phyloP scores from a whole-genome alignment of 2,329 filamentous ascomycete species.

The Colletotrichum sp. region DNA sequence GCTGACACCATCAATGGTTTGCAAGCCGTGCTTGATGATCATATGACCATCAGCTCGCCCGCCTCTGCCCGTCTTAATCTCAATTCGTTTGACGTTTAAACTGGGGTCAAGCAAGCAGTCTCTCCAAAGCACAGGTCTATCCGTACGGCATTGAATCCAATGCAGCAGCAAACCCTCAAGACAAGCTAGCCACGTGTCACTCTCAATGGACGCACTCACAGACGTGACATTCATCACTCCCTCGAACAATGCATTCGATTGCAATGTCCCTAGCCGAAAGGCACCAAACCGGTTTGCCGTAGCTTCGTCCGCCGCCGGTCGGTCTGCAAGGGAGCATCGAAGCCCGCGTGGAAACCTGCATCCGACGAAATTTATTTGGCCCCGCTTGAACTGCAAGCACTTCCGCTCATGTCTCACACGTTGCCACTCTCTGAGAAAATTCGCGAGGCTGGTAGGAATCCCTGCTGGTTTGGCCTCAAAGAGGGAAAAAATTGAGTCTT shows the following conservation, averaged over 20 bases:
- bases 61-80: not conserved
- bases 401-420: not conserved
- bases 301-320: not conserved
- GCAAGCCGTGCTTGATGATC: not conserved
- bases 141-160: not conserved
- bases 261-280: not conserved
- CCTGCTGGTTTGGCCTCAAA: not conserved
- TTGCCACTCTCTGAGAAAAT: not conserved
- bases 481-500: not conserved
- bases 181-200: constrained; percentile 14
- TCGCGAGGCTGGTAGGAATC: not conserved
- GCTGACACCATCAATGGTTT: not conserved
- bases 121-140: not conserved
- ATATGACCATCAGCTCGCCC: not conserved
- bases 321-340: not conserved
- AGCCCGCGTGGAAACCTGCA: not conserved
- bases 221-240: not conserved
- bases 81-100: not conserved
- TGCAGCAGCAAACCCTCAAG: not conserved
- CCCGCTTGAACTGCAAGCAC: not conserved
- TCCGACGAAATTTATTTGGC: not conserved
- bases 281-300: not conserved
- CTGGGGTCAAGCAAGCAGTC: not conserved
- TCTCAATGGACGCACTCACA: not conserved
- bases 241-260: not conserved